phyloP scores from a whole-genome alignment of 139 green algal genomes.

The Chlamydomonas sp. region DNA sequence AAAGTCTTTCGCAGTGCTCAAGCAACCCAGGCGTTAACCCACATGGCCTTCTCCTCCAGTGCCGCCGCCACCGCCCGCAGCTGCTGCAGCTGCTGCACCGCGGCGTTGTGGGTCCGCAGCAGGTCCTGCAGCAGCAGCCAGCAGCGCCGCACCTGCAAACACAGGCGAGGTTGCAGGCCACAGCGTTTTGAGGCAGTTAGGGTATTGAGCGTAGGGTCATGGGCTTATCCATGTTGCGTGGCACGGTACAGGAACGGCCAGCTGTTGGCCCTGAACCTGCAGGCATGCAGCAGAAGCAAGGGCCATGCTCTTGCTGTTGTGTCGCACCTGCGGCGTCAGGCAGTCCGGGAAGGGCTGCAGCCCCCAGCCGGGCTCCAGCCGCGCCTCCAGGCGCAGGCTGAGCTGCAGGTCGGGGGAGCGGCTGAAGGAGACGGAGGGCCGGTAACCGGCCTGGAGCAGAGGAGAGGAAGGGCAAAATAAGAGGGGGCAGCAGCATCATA shows the following conservation, averaged over 20 bases:
- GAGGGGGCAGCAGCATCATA: no score
- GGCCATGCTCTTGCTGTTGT: neutral
- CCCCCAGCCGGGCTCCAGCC: neutral
- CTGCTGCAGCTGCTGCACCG: slow-evolving; percentile 2
- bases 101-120: slow-evolving; percentile 15
- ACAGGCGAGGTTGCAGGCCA: neutral
- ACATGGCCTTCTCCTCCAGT: neutral
- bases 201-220: no score
- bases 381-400: neutral
- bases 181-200: neutral
- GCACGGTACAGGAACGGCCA: neutral
- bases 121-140: slow-evolving; percentile 28
- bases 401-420: neutral
- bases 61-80: neutral
- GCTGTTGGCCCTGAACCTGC: neutral
- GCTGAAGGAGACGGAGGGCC: neutral
- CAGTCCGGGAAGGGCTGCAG: slow-evolving; percentile 26
- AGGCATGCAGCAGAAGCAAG: neutral
- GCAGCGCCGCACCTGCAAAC: slow-evolving; percentile 10
- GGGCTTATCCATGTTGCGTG: neutral
- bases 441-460: slow-evolving; percentile 1
- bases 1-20: neutral
- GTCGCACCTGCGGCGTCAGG: slow-evolving; percentile 11
- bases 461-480: no score
- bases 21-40: neutral